These are phyloP conservation scores for Talaromyces ruber DNA, from an alignment of 495 filamentous ascomycete species.

Conservation along the genomic window DNA sequence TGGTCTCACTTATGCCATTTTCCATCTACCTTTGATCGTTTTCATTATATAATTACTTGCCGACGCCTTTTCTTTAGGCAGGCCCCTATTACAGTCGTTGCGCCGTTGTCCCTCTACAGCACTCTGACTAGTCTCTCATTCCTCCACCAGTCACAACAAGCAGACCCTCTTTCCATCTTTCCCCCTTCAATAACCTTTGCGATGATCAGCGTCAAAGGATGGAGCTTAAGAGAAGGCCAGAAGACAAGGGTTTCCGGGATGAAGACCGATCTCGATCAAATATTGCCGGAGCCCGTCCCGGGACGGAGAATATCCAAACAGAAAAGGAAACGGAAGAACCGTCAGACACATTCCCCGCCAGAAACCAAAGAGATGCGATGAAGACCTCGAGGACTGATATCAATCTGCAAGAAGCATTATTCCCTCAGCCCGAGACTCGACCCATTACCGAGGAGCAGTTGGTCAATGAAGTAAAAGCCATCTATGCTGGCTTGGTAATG, in stretches of 20 bases:
- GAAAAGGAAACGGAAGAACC: not conserved
- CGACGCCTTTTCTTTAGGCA: not conserved
- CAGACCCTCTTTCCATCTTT: not conserved
- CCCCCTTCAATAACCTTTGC: not conserved
- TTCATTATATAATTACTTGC: too few relatives aligned
- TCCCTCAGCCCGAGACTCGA: slow-evolving; percentile 41
- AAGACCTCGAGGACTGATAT: not conserved
- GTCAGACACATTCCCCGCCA: not conserved
- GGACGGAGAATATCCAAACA: not conserved
- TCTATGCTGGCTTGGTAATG: slow-evolving; percentile 70
- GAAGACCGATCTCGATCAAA: not conserved
- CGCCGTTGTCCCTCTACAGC: not conserved
- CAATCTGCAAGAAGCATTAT: not conserved
- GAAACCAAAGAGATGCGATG: not conserved
- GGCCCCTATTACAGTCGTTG: not conserved
- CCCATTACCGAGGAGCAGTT: slow-evolving; percentile 59
- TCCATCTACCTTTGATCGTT: too few relatives aligned
- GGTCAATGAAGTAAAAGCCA: slow-evolving; percentile 56
- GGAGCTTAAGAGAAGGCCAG: not conserved
- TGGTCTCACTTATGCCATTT: not conserved
- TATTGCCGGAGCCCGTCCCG: not conserved
- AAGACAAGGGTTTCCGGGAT: not conserved
- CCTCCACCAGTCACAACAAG: not conserved
- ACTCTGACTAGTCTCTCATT: not conserved
- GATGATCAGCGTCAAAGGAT: not conserved